These are phyloP conservation scores for Ceratocystis diversiconidia DNA, from an alignment of 2,329 filamentous ascomycete genomes.

Conservation along the genomic window DNA sequence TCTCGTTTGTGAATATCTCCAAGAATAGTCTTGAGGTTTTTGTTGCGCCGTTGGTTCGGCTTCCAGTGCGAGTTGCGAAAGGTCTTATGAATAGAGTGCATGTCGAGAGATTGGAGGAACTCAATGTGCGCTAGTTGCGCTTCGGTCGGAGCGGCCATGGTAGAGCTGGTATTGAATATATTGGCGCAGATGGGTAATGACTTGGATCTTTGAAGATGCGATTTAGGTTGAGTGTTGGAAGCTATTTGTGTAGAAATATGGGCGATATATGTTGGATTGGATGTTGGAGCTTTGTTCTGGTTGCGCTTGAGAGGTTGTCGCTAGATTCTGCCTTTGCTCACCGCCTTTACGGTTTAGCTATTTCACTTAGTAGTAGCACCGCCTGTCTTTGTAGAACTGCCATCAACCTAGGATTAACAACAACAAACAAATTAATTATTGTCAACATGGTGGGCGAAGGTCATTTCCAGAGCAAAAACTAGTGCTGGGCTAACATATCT, in stretches of 20 bases:
- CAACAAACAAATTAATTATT: background rate
- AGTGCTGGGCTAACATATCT: background rate
- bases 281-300: background rate
- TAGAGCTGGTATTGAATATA: slow-evolving; percentile 26
- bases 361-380: background rate
- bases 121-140: slow-evolving; percentile 68
- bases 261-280: no score
- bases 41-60: slow-evolving; percentile 89
- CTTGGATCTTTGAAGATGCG: no score
- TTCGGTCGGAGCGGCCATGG: slow-evolving; percentile 52
- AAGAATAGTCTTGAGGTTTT: slow-evolving; percentile 94
- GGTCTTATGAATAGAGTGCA: slow-evolving; percentile 69
- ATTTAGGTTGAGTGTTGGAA: no score
- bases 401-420: background rate
- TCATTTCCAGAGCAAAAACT: background rate
- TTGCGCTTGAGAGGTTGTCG: background rate
- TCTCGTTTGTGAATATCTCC: slow-evolving; percentile 79
- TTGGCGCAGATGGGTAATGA: no score
- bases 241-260: no score
- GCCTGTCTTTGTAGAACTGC: background rate
- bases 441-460: background rate
- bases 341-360: slow-evolving; percentile 13
- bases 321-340: slow-evolving; percentile 17
- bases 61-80: slow-evolving; percentile 89
- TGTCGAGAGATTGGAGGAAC: slow-evolving; percentile 83